Base-by-base conservation (phyloP, 345 rosid genomes). In the Noccaea caerulescens region DNA sequence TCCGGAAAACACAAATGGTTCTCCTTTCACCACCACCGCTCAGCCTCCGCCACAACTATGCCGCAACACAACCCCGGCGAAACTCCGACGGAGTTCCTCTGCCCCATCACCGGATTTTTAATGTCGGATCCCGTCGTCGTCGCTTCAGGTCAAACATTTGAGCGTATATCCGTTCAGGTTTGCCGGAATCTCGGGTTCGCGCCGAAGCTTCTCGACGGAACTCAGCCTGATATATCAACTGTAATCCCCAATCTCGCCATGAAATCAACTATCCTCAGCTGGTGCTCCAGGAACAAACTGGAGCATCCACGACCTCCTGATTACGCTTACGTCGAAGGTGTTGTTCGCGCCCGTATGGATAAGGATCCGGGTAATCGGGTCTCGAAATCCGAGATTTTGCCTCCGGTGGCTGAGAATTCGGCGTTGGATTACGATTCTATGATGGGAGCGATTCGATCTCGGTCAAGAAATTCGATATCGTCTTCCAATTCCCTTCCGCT, bases 71-170 rank as follows among this genome's bases (percentile, higher is more conserved):
- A 52, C 1, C 72, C 68, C 55, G 72, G 68, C 13, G 80, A 75
- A 34, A 79, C 89, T 4, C 92, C 96, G 0, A 38, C 51, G 3
- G 96, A 92, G 62, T 88, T 89, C 54, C 34, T 86, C 11, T 92
- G 98, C 41, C 91, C 96, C 0, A 51, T 92, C 44, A 79, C 90
- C 10, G 88, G 82, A 0, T 77, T 78, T 4, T 61, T 92, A 3
- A 90, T 92, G 96, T 74, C 78, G 50, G 94, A 92, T 71, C 98
- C 98, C 0, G 96, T 89, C 2, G 87, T 92, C 25, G 88, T 92
- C 37, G 79, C 92, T 23, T 82, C 98, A 0, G 98, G 98, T 13
- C 98, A 92, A 39, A 84, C 95, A 23, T 92, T 86, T 30, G 98
- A 92, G 46, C 83, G 95, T 10, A 63, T 79, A 59, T 82, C 86